phyloP scores from a whole-genome alignment of 371 early-diverging fungal species.

The Mucor ambiguus region DNA sequence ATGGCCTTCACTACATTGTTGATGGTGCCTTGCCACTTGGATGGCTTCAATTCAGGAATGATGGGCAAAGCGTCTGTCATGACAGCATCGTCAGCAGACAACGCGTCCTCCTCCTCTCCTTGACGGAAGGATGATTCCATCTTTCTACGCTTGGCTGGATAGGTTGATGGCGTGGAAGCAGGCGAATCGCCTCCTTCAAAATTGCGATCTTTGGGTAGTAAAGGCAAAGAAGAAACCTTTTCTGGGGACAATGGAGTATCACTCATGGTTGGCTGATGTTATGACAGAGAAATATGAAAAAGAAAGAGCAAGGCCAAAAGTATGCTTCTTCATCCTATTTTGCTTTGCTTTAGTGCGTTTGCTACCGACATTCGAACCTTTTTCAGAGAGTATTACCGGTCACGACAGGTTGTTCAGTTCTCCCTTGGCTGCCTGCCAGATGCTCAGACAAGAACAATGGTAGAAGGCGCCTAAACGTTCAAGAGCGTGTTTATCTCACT shows the following conservation, averaged over 20 bases:
- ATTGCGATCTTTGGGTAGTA: slow-evolving; percentile 38
- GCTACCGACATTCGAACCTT: background rate
- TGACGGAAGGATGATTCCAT: slow-evolving; percentile 8
- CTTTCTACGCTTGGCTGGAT: slow-evolving; percentile 43
- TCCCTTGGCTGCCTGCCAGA: too few relatives aligned
- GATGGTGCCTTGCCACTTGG: slow-evolving; percentile 68
- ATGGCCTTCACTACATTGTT: slow-evolving; percentile 75
- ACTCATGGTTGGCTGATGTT: background rate
- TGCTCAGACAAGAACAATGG: too few relatives aligned
- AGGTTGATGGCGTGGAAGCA: slow-evolving; percentile 25
- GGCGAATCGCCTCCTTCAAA: slow-evolving; percentile 50
- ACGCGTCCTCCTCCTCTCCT: slow-evolving; percentile 16
- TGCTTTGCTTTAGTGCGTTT: background rate
- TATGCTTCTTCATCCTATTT: background rate
- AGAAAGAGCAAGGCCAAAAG: background rate
- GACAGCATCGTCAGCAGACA: slow-evolving; percentile 2
- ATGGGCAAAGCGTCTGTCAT: slow-evolving; percentile 19
- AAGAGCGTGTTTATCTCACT: background rate
- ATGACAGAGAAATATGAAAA: background rate
- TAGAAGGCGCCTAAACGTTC: background rate
- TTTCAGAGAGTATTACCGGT: slow-evolving; percentile 2
- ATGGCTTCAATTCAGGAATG: slow-evolving; percentile 30
- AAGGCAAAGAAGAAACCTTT: slow-evolving; percentile 12
- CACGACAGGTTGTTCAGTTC: background rate
- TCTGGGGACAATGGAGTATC: slow-evolving; percentile 22